Evolutionary conservation across 306 rosid species (phyloP), one percentile per base, ranked within the genome.

Genomic region (Sindora glabra): DNA sequence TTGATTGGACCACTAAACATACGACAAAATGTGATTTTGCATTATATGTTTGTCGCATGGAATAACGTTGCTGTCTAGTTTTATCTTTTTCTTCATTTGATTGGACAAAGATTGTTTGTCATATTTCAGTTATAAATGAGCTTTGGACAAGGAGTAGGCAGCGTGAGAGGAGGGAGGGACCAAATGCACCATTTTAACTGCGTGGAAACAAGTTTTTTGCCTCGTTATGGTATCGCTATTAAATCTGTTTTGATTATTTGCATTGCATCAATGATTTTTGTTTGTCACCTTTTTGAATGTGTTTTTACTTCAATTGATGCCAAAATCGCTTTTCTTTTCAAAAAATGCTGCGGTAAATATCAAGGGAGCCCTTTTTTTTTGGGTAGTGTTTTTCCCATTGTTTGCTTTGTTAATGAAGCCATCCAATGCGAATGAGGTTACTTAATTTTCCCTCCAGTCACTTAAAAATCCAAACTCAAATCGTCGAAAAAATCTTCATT

Each of bases 1-100:
- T 59, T 25, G 47, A 29, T 12, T 64, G 79, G 79, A 76, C 85
- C 87, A 64, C 66, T 40, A 15, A 50, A 47, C 52, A 62, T 62
- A 60, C 48, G 68, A 64, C 14, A 10, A 15, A 62, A 57, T 46
- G 21, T n/a, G 42, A 60, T 59, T 52, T 70, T 42, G 42, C 62
- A 56, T 61, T 71, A 52, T 60, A 55, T 29, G 6, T 6, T 23
- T 46, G 34, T 55, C 64, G 54, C 19, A 13, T 27, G 52, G 9
- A 57, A 68, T 54, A n/a, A 58, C 23, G 34, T 38, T 68, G 1
- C 22, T 73, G 62, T 63, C 29, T 13, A 23, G 10, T 59, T 53
- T 3, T 24, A 27, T 14, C 40, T 54, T 7, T 4, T 23, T 58
- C 11, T 23, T 58, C 11, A 34, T 58, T 17, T 14, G 24, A 11